Conservation (phyloP, 2,329 filamentous ascomycete genomes). For the Hypomyces rosellus region DNA sequence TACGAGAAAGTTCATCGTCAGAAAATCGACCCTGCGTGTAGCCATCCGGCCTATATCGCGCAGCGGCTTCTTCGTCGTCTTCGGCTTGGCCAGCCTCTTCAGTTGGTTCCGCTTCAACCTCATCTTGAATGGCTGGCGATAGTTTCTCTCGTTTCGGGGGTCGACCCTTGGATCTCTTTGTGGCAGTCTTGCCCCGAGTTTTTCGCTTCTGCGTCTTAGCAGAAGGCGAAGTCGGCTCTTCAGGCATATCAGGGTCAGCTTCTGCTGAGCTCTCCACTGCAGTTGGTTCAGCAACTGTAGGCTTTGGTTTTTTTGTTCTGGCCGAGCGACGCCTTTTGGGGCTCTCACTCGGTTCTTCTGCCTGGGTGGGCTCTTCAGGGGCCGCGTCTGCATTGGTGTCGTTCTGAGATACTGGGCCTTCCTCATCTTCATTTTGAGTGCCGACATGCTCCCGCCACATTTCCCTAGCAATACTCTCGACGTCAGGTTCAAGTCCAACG, state of each 20-base stretch:
- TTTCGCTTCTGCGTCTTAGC: slow-evolving; percentile 25
- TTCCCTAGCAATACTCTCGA: slow-evolving; percentile 27
- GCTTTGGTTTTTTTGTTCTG: slow-evolving; percentile 43
- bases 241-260: slow-evolving; percentile 12
- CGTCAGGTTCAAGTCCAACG: slow-evolving; percentile 15
- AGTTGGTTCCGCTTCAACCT: slow-evolving; percentile 8
- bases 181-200: slow-evolving; percentile 22
- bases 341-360: slow-evolving; percentile 8
- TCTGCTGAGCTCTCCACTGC: slow-evolving; percentile 16
- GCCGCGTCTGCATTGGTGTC: not conserved
- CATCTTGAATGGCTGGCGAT: slow-evolving; percentile 19
- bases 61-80: slow-evolving; percentile 10
- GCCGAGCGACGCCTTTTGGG: slow-evolving; percentile 28
- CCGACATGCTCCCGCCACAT: slow-evolving; percentile 30
- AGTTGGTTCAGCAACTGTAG: slow-evolving; percentile 35
- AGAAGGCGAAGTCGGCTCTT: slow-evolving; percentile 28
- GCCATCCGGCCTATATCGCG: slow-evolving; percentile 18
- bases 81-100: slow-evolving; percentile 7
- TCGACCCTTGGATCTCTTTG: slow-evolving; percentile 16
- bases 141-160: slow-evolving; percentile 14
- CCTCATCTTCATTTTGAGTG: slow-evolving; percentile 18
- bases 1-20: slow-evolving; percentile 35
- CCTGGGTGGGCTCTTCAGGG: not conserved
- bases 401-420: slow-evolving; percentile 4
- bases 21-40: slow-evolving; percentile 38